Conservation (phyloP, 768 basidiomycete species). For the Russula abietina region DNA sequence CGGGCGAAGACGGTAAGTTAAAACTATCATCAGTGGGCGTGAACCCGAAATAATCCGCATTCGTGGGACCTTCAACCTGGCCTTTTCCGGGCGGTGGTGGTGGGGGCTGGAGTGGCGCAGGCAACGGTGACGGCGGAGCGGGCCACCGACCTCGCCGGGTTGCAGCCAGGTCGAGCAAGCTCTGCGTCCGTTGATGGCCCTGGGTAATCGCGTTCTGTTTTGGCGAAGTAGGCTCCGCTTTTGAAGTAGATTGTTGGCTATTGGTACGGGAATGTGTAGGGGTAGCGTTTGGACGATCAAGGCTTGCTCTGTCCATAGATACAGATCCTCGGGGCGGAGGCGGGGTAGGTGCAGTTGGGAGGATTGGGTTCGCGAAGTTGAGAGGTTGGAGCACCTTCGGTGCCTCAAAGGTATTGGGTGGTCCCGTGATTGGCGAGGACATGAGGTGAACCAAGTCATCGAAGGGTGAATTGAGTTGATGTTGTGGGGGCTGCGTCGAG, state of each 20-base stretch:
- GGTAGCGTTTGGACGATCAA: neutral
- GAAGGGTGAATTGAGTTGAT: conserved; percentile 29
- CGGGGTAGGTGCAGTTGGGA: neutral
- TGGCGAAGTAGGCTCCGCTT: neutral
- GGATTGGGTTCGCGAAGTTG: neutral
- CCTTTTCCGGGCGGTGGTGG: neutral
- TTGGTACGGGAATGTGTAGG: neutral
- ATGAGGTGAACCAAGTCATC: conserved; percentile 48
- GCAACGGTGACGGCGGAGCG: conserved; percentile 15
- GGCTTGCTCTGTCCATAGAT: neutral
- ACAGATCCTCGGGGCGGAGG: conserved; percentile 13
- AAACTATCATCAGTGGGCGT: neutral
- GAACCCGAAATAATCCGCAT: conserved; percentile 17
- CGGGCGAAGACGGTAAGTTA: neutral
- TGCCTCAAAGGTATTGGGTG: neutral
- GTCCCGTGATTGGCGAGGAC: conserved; percentile 29
- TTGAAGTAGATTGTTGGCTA: neutral
- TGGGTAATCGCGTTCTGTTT: neutral
- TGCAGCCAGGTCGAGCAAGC: conserved; percentile 18
- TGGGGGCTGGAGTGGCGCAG: conserved; percentile 12
- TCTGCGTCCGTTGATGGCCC: conserved; percentile 17
- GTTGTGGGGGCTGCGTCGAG: conserved; percentile 8
- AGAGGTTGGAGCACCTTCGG: neutral
- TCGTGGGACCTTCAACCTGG: neutral
- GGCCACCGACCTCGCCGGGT: conserved; percentile 20